phyloP scores from a whole-genome alignment of 2,329 filamentous ascomycete species.

The Nothomitra cinnamomea region DNA sequence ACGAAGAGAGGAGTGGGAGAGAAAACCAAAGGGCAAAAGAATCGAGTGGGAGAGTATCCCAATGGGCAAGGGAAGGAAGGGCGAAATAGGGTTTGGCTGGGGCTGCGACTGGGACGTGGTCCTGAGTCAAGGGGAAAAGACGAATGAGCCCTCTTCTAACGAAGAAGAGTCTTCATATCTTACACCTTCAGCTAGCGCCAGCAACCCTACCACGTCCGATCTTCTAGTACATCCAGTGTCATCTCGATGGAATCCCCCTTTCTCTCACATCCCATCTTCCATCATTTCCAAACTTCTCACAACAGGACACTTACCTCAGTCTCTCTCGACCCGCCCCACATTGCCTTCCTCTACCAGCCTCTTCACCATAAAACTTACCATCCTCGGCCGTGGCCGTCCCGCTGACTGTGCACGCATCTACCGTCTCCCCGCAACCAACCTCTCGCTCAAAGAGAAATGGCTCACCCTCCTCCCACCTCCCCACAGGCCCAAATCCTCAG shows the following conservation, averaged over 20 bases:
- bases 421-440: constrained; percentile 46
- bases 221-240: background rate
- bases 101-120: constrained; percentile 60
- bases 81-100: constrained; percentile 70
- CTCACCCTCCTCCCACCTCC: constrained; percentile 37
- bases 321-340: constrained; percentile 10
- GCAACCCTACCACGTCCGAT: background rate
- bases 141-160: background rate
- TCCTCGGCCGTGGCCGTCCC: constrained; percentile 54
- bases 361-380: constrained; percentile 47
- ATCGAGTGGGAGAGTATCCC: constrained; percentile 58
- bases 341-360: constrained; percentile 18
- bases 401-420: constrained; percentile 66
- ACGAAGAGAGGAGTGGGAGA: constrained; percentile 51
- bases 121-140: constrained; percentile 13
- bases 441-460: constrained; percentile 52
- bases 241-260: background rate
- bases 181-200: background rate
- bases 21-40: constrained; percentile 66
- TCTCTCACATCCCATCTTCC: constrained; percentile 10
- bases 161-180: background rate
- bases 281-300: constrained; percentile 17
- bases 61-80: constrained; percentile 55
- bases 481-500: constrained; percentile 56
- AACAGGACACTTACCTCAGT: constrained; percentile 7